phyloP scores from a whole-genome alignment of 208 protist genomes.

The Wallacemonas rigidus region DNA sequence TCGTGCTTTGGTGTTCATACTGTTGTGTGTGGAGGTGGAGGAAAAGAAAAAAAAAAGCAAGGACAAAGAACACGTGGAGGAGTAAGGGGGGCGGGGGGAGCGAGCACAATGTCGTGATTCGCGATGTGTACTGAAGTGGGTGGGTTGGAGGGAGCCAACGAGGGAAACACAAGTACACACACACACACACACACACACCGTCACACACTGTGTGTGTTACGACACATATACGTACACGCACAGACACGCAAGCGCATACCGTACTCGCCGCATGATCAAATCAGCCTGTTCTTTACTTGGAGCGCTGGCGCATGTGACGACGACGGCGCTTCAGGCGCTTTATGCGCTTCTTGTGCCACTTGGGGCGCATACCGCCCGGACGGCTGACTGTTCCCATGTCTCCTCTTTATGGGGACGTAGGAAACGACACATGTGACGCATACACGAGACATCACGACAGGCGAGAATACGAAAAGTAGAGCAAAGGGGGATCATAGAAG shows the following conservation, averaged over 20 bases:
- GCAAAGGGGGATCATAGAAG: no score
- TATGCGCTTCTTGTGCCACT: slow-evolving; percentile 94
- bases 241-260: no score
- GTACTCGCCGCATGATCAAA: no score
- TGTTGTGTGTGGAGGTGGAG: not conserved
- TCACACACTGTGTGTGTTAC: no score
- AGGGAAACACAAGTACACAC: slow-evolving; percentile 2
- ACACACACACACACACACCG: not conserved
- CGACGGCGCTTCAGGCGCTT: slow-evolving; percentile 89
- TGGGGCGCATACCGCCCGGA: slow-evolving; percentile 88
- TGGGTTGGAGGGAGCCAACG: not conserved
- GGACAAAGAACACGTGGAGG: slow-evolving; percentile 5
- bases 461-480: no score
- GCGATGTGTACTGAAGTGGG: no score
- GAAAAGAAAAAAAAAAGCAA: slow-evolving; percentile 22
- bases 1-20: no score
- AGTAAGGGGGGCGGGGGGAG: not conserved
- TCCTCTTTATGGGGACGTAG: slow-evolving; percentile 15
- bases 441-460: not conserved
- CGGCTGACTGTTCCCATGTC: slow-evolving; percentile 83
- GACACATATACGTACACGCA: no score
- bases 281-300: slow-evolving; percentile 66
- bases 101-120: not conserved
- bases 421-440: not conserved
- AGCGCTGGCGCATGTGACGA: slow-evolving; percentile 88